Percentiles rank a stretch among this genome's conserved stretches.
phyloP scores from a whole-genome alignment of 1,139 yeast species.

The Kodamaea alishanica region DNA sequence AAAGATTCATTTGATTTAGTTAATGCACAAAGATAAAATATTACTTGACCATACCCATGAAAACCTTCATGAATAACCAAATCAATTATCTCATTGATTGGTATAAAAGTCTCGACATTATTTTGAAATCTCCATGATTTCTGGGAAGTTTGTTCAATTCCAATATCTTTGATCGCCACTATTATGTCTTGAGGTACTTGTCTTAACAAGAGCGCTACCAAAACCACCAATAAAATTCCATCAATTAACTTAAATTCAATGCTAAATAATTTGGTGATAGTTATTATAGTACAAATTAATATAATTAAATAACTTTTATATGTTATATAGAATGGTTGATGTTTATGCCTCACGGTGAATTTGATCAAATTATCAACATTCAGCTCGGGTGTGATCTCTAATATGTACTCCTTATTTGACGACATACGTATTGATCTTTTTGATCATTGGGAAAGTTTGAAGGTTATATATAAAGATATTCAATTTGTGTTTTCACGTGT shows the following conservation, averaged over 20 bases:
- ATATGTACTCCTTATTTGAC: slow-evolving; percentile 28
- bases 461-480: not conserved
- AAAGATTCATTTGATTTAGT: slow-evolving; percentile 30
- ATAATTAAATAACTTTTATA: slow-evolving; percentile 9
- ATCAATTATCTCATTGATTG: slow-evolving; percentile 52
- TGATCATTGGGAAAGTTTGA: too few species aligned
- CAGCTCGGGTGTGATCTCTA: slow-evolving; percentile 26
- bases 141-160: slow-evolving; percentile 31
- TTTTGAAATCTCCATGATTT: slow-evolving; percentile 28
- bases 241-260: too few species aligned
- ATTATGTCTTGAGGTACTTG: slow-evolving; percentile 33
- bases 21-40: slow-evolving; percentile 57
- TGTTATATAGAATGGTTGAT: slow-evolving; percentile 6
- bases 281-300: slow-evolving; percentile 2
- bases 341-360: slow-evolving; percentile 19
- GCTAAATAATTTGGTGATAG: not conserved
- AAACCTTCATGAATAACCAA: slow-evolving; percentile 68
- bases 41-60: slow-evolving; percentile 55
- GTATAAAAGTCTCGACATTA: slow-evolving; percentile 36
- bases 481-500: slow-evolving; percentile 5
- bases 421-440: slow-evolving; percentile 20
- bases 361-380: slow-evolving; percentile 16
- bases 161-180: slow-evolving; percentile 36
- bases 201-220: slow-evolving; percentile 11
- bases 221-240: slow-evolving; percentile 5